A percentile compares a stretch with the other conserved stretches of the same genome.
Conservation (phyloP, 169 alveolate species). For the Plasmodium reichenowi region DNA sequence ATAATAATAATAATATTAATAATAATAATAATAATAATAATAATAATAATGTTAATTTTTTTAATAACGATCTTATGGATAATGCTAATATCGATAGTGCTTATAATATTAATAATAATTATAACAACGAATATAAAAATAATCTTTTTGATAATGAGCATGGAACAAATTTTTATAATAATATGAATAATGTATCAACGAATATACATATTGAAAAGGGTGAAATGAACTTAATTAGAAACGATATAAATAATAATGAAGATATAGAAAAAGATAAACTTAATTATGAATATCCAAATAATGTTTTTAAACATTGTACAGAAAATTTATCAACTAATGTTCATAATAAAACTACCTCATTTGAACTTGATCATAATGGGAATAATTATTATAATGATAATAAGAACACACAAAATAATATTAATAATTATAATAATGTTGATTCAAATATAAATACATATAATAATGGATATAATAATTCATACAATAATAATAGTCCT, state of each 20-base stretch:
- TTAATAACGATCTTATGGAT: neutral
- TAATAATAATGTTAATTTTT: neutral
- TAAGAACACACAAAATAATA: neutral
- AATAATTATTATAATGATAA: neutral
- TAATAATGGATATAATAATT: conserved; percentile 2
- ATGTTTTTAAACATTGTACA: neutral
- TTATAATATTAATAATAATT: neutral
- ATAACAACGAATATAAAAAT: neutral
- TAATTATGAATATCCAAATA: neutral
- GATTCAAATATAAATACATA: neutral
- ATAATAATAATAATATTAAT: neutral
- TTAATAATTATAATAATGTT: neutral
- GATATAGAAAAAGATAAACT: neutral
- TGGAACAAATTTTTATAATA: conserved; percentile 4
- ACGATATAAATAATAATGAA: neutral
- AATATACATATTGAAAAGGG: conserved; percentile 36
- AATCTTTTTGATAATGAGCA: neutral
- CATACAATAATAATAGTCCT: neutral
- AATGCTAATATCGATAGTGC: neutral
- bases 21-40: conserved; percentile 1
- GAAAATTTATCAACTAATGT: neutral
- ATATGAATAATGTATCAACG: conserved; percentile 9
- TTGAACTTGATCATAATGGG: neutral
- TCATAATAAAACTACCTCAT: neutral
- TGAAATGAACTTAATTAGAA: conserved; percentile 27